Evolutionary conservation across 495 filamentous ascomycete species (phyloP), one percentile per base, ranked within the genome.

Genomic region (Aspergillus taichungensis): DNA sequence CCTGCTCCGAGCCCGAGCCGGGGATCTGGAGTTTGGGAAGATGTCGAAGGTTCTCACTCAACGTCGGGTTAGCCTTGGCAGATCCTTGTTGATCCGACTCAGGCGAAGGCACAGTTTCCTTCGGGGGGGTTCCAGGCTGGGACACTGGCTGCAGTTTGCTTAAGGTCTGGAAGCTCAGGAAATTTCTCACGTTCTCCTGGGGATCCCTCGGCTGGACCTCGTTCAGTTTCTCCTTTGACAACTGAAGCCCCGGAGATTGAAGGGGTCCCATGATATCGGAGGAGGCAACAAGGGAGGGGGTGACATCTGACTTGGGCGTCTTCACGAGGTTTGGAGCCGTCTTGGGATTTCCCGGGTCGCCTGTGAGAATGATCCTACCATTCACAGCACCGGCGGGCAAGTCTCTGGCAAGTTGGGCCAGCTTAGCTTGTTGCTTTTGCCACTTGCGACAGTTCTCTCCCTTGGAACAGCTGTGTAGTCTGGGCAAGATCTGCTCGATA

Each of bases 171-270:
- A 87, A 87, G 54, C 76, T 74, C 40, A 97, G 68, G 70, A 94
- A 97, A 37, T 94, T 82, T 37, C 85, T 78, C 13, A 97, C 85
- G 51, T 87, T 94, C 61, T 97, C 91, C 54, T 89, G 88, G 6
- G 91, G 88, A 61, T 97, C 91, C 30, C 81, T 76, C 1, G 63
- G 62, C 41, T 80, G 64, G 8, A 97, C 62, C 40, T 73, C 77
- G 31, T 77, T 74, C 8, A 97, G 79, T 8, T 67, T 71, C 42
- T 82, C 79, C 58, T 85, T 77, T 42, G 88, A 81, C 29, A 96
- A 73, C 14, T 77, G 76, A 49, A 89, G 70, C 29, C 77, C 70
- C 30, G 81, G 70, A 73, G 57, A 39, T 70, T 71, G 38, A 67
- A 28, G 24, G 1, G 52, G 80, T 6, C 88, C 90, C 43, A 95